Conservation (phyloP, 139 green algal genomes). For the Tetradesmus obliquus region DNA sequence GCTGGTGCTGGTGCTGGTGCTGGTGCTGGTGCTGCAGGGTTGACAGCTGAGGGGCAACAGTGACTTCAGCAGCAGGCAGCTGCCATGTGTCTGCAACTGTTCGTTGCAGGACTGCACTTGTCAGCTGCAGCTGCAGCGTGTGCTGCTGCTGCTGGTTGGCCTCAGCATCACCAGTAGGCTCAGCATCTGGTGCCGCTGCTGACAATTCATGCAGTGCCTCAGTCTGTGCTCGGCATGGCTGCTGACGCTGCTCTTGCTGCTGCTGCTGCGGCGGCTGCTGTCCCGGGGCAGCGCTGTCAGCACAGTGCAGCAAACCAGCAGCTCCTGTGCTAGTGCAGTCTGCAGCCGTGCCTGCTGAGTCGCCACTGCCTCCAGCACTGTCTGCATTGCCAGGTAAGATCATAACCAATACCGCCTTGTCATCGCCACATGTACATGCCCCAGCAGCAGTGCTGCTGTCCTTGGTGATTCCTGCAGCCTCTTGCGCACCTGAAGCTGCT, state of each 20-base stretch:
- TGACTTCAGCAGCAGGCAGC: background rate
- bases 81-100: background rate
- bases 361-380: background rate
- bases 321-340: background rate
- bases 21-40: background rate
- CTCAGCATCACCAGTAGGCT: background rate
- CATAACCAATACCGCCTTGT: background rate
- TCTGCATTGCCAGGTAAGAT: background rate
- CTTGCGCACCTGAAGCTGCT: background rate
- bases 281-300: background rate
- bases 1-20: background rate
- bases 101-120: background rate
- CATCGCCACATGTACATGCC: background rate
- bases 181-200: background rate
- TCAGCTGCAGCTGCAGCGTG: background rate
- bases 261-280: background rate
- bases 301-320: background rate
- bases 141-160: background rate
- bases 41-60: background rate
- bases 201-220: background rate
- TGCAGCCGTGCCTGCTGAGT: background rate
- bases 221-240: background rate
- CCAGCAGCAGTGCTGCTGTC: background rate
- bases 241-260: background rate
- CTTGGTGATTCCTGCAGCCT: background rate